These are phyloP conservation scores for Delitschia confertaspora DNA, from an alignment of 495 filamentous ascomycete genomes.

Conservation along the genomic window DNA sequence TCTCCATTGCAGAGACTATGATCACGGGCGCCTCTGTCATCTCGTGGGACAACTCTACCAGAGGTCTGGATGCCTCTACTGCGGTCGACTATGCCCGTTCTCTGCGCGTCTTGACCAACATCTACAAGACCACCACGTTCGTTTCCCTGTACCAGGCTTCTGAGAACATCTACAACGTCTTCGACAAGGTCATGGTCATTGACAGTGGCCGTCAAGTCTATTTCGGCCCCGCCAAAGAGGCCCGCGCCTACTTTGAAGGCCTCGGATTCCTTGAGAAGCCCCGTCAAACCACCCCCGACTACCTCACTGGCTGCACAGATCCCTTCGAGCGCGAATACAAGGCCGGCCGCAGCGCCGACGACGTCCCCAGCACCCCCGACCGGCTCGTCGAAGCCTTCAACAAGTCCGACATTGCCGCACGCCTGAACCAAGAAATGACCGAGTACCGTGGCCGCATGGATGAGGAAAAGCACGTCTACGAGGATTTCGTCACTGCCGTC, in stretches of 20 bases:
- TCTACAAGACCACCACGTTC: slow-evolving; percentile 71
- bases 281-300: slow-evolving; percentile 80
- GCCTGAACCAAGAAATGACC: slow-evolving; percentile 57
- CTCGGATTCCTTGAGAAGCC: slow-evolving; percentile 72
- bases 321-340: slow-evolving; percentile 72
- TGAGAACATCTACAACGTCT: slow-evolving; percentile 75
- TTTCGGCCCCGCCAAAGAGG: slow-evolving; percentile 63
- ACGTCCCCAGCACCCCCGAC: slow-evolving; percentile 59
- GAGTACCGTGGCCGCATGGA: slow-evolving; percentile 52
- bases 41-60: slow-evolving; percentile 78
- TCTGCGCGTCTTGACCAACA: slow-evolving; percentile 65
- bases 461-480: slow-evolving; percentile 54
- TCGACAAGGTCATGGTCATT: slow-evolving; percentile 82
- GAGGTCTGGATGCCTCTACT: slow-evolving; percentile 75
- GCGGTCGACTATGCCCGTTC: slow-evolving; percentile 69
- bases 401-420: slow-evolving; percentile 47
- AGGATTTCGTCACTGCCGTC: slow-evolving; percentile 72
- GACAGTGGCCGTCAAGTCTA: slow-evolving; percentile 71
- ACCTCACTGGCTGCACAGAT: slow-evolving; percentile 76
- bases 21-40: slow-evolving; percentile 61
- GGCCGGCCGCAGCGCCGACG: slow-evolving; percentile 47
- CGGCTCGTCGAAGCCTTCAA: slow-evolving; percentile 60
- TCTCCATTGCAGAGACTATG: slow-evolving; percentile 63
- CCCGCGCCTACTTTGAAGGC: slow-evolving; percentile 67
- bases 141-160: slow-evolving; percentile 77